Evolutionary conservation across 2,329 filamentous ascomycete species (phyloP).

Genomic region (Pseudodiploospora longispora): DNA sequence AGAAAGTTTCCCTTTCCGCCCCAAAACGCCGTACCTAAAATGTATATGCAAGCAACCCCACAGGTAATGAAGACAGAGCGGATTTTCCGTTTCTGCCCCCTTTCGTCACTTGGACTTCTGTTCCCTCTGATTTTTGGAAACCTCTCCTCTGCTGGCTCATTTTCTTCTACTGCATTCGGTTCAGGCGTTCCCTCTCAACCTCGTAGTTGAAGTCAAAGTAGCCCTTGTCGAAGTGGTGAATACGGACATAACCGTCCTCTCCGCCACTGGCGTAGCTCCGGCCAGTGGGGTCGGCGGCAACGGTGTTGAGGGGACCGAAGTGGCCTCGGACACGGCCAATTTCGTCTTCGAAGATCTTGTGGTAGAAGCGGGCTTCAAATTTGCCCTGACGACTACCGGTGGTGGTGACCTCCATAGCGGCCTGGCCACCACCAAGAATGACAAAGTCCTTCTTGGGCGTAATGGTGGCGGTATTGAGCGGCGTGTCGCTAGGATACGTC

Average conservation of each 20-base stretch:
- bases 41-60: conserved; percentile 29
- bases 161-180: conserved; percentile 30
- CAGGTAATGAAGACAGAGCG: conserved; percentile 23
- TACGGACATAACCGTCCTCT: conserved; percentile 96
- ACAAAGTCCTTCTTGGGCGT: conserved; percentile 96
- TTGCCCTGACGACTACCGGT: conserved; percentile 93
- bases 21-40: conserved; percentile 30
- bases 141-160: conserved; percentile 1
- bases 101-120: not conserved
- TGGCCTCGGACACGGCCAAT: conserved; percentile 94
- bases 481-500: conserved; percentile 85
- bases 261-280: conserved; percentile 91
- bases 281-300: conserved; percentile 85
- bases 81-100: conserved; percentile 1
- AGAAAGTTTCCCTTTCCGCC: conserved; percentile 22
- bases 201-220: conserved; percentile 99
- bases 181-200: conserved; percentile 77
- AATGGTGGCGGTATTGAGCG: conserved; percentile 90
- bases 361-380: conserved; percentile 98
- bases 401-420: conserved; percentile 96
- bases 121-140: conserved; percentile 1
- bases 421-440: conserved; percentile 95
- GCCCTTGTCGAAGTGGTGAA: conserved; percentile 96
- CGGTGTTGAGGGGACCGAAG: conserved; percentile 94
- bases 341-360: conserved; percentile 99